phyloP scores from a whole-genome alignment of 495 filamentous ascomycete species.

The Penicillium turbatum region DNA sequence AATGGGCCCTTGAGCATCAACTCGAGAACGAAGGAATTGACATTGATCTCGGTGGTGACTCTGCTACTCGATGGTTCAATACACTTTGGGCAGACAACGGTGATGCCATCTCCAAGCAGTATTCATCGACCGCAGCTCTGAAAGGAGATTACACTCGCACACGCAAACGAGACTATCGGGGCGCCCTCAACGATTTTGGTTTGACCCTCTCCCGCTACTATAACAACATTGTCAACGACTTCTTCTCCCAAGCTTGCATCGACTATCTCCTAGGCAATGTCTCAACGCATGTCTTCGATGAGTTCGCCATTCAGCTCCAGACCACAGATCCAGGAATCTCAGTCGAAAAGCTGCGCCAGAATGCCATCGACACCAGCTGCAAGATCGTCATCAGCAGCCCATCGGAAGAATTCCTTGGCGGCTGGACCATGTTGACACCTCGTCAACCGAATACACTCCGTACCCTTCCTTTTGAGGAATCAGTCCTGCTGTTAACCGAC shows the following conservation, averaged over 20 bases:
- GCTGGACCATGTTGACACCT: constrained; percentile 75
- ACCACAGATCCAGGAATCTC: constrained; percentile 83
- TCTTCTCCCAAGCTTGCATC: constrained; percentile 89
- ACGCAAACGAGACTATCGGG: constrained; percentile 82
- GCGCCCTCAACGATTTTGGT: constrained; percentile 88
- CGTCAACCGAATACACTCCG: constrained; percentile 60
- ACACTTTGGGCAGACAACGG: constrained; percentile 92
- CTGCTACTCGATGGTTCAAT: constrained; percentile 86
- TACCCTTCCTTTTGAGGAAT: constrained; percentile 73
- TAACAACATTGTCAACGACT: constrained; percentile 90
- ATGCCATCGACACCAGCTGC: constrained; percentile 79
- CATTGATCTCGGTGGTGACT: constrained; percentile 63
- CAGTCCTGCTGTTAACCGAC: constrained; percentile 80
- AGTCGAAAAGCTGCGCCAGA: constrained; percentile 73
- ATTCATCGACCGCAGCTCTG: constrained; percentile 86
- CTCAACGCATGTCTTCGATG: constrained; percentile 73
- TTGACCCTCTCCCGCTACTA: constrained; percentile 67
- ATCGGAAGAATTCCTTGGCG: constrained; percentile 74
- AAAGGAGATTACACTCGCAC: constrained; percentile 96
- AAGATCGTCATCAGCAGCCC: constrained; percentile 82
- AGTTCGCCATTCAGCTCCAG: constrained; percentile 87
- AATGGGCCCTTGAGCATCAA: constrained; percentile 69
- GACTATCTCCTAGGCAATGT: constrained; percentile 93
- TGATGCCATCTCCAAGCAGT: constrained; percentile 55
- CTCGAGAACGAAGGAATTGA: constrained; percentile 69